Evolutionary conservation across 1,139 yeast species (phyloP).

Genomic region (Protomyces macrosporus): DNA sequence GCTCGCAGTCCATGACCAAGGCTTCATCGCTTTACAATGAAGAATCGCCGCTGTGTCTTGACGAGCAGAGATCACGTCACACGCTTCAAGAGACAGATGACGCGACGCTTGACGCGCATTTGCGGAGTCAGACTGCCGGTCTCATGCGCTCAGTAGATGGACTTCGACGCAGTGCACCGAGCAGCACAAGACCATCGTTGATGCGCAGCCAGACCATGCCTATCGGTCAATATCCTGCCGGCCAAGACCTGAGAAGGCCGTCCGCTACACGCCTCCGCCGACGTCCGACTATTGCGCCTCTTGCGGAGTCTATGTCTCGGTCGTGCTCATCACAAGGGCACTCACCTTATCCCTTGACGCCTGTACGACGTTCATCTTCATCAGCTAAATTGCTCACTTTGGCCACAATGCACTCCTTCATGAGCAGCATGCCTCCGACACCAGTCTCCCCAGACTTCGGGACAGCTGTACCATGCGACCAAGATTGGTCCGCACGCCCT

Average conservation of each 20-base stretch:
- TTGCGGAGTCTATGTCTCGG: background rate
- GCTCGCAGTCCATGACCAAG: too few species aligned
- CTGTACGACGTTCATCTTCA: slow-evolving; percentile 4
- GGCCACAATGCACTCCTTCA: background rate
- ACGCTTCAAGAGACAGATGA: too few species aligned
- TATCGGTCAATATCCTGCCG: background rate
- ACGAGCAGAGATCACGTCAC: too few species aligned
- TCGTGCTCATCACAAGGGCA: background rate
- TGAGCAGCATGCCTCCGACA: slow-evolving; percentile 1
- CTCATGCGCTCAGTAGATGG: background rate
- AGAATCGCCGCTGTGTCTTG: too few species aligned
- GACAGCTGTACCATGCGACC: background rate
- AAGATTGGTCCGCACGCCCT: background rate
- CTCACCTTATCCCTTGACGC: slow-evolving; percentile 13
- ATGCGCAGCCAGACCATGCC: background rate
- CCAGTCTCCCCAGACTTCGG: slow-evolving; percentile 16
- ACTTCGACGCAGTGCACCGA: background rate
- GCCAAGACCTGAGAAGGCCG: too few species aligned
- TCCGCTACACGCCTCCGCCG: background rate
- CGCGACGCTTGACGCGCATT: too few species aligned
- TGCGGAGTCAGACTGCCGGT: too few species aligned
- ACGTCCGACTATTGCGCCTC: background rate
- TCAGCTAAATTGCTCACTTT: slow-evolving; percentile 3
- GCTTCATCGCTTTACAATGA: too few species aligned
- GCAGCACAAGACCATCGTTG: background rate